Conservation (phyloP, 2,329 filamentous ascomycete genomes). For the Fusarium tjaetaba region DNA sequence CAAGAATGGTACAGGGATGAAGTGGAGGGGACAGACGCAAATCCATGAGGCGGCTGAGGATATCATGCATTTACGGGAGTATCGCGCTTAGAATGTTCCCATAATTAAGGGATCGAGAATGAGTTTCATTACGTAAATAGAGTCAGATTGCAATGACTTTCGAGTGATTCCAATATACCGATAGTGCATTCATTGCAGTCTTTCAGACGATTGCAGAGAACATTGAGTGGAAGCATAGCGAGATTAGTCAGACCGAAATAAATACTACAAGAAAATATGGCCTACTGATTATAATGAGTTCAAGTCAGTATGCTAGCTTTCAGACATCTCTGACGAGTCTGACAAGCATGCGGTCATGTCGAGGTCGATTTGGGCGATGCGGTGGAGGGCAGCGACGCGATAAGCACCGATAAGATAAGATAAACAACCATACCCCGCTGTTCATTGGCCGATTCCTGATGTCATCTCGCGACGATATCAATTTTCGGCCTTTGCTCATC, state of each 20-base stretch:
- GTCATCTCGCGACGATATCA: constrained; percentile 11
- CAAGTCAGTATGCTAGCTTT: not conserved
- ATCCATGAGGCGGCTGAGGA: not conserved
- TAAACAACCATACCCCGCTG: not conserved
- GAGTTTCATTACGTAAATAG: rapidly evolving
- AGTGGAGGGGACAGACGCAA: not conserved
- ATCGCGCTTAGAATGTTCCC: not conserved
- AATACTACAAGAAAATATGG: rapidly evolving
- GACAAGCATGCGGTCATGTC: not conserved
- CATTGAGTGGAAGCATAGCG: too few species aligned
- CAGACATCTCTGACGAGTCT: not conserved
- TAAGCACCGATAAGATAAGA: constrained; percentile 16
- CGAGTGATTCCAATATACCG: not conserved
- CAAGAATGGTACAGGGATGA: not conserved
- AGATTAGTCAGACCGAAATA: not conserved
- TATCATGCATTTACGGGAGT: not conserved
- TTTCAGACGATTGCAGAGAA: not conserved
- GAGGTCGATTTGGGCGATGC: not conserved
- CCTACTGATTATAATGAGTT: rapidly evolving
- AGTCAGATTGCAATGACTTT: too few species aligned
- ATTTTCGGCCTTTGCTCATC: constrained; percentile 16
- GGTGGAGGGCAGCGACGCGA: not conserved
- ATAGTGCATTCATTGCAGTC: not conserved
- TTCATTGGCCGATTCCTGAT: not conserved
- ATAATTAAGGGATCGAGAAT: too few species aligned